These are phyloP conservation scores for Aurinia saxatilis DNA, from an alignment of 345 rosid species.

Conservation along the genomic window DNA sequence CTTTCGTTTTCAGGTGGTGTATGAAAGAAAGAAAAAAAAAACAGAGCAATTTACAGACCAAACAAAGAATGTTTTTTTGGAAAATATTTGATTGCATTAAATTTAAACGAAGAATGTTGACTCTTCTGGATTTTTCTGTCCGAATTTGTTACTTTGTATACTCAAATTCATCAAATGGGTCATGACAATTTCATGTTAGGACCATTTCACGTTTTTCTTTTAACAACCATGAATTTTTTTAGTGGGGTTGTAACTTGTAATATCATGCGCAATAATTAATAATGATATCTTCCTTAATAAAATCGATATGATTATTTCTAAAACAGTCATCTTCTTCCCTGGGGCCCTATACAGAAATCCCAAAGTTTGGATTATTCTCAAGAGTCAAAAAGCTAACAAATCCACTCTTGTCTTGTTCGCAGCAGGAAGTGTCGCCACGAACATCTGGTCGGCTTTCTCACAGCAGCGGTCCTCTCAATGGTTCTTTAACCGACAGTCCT, in stretches of 20 bases:
- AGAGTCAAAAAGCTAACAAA: constrained; percentile 18
- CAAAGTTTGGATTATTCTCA: constrained; percentile 11
- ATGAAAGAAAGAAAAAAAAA: neutral
- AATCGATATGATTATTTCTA: constrained; percentile 3
- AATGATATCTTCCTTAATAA: constrained; percentile 13
- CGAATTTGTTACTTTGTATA: neutral
- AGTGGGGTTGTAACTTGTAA: neutral
- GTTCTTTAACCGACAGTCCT: constrained; percentile 84
- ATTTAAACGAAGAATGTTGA: too few relatives aligned
- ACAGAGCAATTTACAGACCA: constrained; percentile 15
- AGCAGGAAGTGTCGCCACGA: constrained; percentile 89
- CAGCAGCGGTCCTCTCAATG: constrained; percentile 77
- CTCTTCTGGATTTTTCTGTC: neutral
- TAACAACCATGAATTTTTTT: neutral
- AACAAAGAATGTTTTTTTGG: too few relatives aligned
- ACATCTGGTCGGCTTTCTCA: constrained; percentile 82
- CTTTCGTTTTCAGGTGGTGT: neutral
- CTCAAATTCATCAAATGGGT: neutral
- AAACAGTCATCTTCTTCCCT: neutral
- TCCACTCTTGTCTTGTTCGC: constrained; percentile 27
- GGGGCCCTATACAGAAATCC: constrained; percentile 16
- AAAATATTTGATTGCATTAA: too few relatives aligned
- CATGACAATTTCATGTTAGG: neutral
- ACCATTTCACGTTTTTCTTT: neutral
- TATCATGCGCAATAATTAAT: constrained; percentile 22